These are phyloP conservation scores for Adansonia gregorii DNA, from an alignment of 441 rosid species.

Conservation along the genomic window DNA sequence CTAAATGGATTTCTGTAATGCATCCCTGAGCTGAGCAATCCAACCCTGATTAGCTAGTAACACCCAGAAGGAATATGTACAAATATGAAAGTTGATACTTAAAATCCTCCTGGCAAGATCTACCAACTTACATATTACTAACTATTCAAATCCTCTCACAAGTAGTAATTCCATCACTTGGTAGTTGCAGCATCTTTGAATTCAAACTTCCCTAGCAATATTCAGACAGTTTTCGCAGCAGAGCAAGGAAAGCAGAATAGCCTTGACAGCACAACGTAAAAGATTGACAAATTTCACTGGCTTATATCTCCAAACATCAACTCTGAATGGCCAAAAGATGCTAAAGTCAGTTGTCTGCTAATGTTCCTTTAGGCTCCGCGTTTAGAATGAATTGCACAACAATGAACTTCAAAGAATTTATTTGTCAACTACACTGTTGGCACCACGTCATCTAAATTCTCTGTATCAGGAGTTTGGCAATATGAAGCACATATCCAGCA, in stretches of 20 bases:
- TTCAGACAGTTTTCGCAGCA: background rate
- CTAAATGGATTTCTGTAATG: background rate
- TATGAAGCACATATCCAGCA: conserved; percentile 34
- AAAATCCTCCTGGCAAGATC: background rate
- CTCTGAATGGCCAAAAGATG: conserved; percentile 5
- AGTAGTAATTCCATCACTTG: background rate
- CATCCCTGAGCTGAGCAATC: background rate
- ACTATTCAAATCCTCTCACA: background rate
- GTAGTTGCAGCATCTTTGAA: conserved; percentile 1
- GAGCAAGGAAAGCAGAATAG: background rate
- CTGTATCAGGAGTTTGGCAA: background rate
- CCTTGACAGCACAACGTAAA: background rate
- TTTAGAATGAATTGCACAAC: background rate
- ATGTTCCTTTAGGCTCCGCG: background rate
- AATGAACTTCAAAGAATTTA: background rate
- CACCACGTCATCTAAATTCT: conserved; percentile 18
- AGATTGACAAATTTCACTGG: background rate
- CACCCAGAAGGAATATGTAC: background rate
- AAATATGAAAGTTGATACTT: background rate
- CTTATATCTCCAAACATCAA: conserved; percentile 11
- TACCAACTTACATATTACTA: background rate
- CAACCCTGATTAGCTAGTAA: background rate
- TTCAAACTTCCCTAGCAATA: background rate
- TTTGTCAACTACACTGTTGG: background rate
- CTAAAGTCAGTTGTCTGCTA: background rate